Conservation (phyloP, 352 stramenopile species). For the Globisporangium cylindrosporum region DNA sequence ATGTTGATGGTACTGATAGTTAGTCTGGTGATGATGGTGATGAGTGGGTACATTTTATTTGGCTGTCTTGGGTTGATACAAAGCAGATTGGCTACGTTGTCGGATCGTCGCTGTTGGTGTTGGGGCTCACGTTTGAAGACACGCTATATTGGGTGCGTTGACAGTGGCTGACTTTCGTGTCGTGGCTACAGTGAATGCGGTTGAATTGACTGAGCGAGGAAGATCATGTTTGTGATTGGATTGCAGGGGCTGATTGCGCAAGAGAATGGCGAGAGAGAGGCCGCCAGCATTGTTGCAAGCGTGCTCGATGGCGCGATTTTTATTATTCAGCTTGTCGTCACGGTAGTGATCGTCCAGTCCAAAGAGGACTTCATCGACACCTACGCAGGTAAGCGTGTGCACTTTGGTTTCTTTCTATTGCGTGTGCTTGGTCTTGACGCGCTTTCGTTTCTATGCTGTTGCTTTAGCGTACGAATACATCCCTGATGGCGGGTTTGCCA, state of each 20-base stretch:
- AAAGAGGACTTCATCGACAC: conserved; percentile 87
- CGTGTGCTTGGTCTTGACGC: background rate
- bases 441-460: background rate
- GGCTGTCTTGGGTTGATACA: background rate
- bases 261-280: conserved; percentile 27
- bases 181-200: background rate
- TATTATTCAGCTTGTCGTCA: conserved; percentile 55
- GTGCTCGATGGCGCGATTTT: conserved; percentile 57
- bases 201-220: background rate
- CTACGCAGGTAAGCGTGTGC: conserved; percentile 53
- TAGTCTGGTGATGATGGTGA: background rate
- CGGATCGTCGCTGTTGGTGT: conserved; percentile 57
- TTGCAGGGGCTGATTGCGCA: conserved; percentile 38
- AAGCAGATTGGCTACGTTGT: conserved; percentile 71
- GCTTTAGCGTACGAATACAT: conserved; percentile 80
- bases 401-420: background rate
- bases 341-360: conserved; percentile 58
- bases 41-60: background rate
- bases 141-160: conserved; percentile 63
- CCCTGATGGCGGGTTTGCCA: conserved; percentile 49
- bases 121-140: conserved; percentile 66
- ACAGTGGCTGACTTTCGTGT: background rate
- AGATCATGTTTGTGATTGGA: background rate
- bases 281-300: conserved; percentile 44
- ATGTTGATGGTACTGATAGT: background rate